These are phyloP conservation scores for Cupressus sempervirens DNA, from an alignment of 75 land plant species.

Conservation along the genomic window DNA sequence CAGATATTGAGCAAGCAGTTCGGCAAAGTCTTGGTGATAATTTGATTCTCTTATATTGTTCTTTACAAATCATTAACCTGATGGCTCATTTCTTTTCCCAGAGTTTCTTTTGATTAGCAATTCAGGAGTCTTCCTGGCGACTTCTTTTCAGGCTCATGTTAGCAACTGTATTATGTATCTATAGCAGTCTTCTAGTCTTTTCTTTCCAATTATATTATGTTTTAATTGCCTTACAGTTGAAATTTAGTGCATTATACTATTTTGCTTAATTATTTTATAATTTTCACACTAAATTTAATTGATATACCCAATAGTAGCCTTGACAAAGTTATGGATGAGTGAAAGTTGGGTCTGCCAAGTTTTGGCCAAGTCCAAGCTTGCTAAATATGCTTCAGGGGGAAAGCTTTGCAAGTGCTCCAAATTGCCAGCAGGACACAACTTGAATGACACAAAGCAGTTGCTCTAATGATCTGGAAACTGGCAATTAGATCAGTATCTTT, in stretches of 20 bases:
- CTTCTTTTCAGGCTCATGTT: neutral
- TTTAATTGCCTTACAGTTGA: neutral
- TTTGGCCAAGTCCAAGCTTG: neutral
- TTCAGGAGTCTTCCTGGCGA: neutral
- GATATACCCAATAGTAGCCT: neutral
- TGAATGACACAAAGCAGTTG: neutral
- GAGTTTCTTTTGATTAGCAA: neutral
- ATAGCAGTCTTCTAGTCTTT: neutral
- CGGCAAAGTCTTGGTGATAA: conserved; percentile 75
- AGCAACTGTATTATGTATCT: neutral
- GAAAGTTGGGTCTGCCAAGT: too few relatives aligned
- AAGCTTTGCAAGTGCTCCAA: neutral
- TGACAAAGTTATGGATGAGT: neutral
- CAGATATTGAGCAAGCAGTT: conserved; percentile 71
- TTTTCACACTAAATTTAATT: neutral
- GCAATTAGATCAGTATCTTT: neutral
- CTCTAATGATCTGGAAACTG: too few relatives aligned
- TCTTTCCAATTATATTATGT: neutral
- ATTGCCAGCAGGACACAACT: neutral
- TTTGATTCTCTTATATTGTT: neutral
- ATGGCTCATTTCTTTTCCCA: neutral
- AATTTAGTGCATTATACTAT: neutral
- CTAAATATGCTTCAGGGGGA: neutral
- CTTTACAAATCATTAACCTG: neutral
- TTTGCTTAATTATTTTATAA: too few relatives aligned